These are phyloP conservation scores for Boletus tomentosulus DNA, from an alignment of 768 basidiomycete genomes.

Conservation along the genomic window DNA sequence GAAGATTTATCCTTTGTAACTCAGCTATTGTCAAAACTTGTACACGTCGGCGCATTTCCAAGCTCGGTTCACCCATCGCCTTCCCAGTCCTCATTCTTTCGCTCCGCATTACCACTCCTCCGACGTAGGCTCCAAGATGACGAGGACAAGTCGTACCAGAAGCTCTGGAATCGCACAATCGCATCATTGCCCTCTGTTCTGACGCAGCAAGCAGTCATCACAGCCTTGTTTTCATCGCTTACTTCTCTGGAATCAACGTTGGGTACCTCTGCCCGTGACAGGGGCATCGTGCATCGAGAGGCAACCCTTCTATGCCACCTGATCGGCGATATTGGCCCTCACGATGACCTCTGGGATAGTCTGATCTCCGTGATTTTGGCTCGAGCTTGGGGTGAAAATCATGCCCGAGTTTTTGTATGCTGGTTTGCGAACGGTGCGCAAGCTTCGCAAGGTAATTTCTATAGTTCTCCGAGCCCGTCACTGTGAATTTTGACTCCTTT, in stretches of 20 bases:
- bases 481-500: slow-evolving; percentile 5
- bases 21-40: slow-evolving; percentile 62
- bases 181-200: slow-evolving; percentile 46
- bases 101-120: slow-evolving; percentile 45
- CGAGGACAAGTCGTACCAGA: slow-evolving; percentile 37
- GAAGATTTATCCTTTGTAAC: slow-evolving; percentile 37
- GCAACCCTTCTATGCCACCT: slow-evolving; percentile 48
- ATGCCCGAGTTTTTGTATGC: slow-evolving; percentile 61
- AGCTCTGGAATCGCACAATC: slow-evolving; percentile 47
- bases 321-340: slow-evolving; percentile 46
- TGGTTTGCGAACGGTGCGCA: slow-evolving; percentile 56
- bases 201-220: slow-evolving; percentile 53
- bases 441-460: slow-evolving; percentile 31
- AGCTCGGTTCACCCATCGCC: slow-evolving; percentile 42
- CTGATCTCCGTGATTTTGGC: slow-evolving; percentile 44
- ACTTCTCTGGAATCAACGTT: slow-evolving; percentile 27
- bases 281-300: slow-evolving; percentile 49
- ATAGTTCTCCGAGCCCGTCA: neutral
- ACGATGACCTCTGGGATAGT: slow-evolving; percentile 50
- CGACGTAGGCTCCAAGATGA: slow-evolving; percentile 33
- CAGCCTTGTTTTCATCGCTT: slow-evolving; percentile 55
- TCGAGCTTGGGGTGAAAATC: slow-evolving; percentile 55
- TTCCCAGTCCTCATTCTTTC: slow-evolving; percentile 74
- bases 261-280: slow-evolving; percentile 30
- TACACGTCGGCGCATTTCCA: slow-evolving; percentile 65